A percentile compares a stretch with the other conserved stretches of the same genome.
Evolutionary conservation across 75 land plant genomes (phyloP).

Genomic region (Selaginella moellendorffii): DNA sequence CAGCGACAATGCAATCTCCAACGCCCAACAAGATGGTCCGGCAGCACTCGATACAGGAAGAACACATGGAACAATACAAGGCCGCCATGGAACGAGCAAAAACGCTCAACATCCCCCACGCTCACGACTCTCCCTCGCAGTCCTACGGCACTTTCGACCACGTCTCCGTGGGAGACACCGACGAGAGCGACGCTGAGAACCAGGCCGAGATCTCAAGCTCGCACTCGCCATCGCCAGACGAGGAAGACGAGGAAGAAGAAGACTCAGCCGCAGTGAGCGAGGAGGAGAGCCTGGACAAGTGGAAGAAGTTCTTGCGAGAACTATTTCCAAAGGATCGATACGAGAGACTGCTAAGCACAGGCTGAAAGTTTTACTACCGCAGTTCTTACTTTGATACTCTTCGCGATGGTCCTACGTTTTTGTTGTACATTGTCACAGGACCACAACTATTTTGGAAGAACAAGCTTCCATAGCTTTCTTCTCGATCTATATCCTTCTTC

Average conservation of each 20-base stretch:
- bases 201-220: too few species aligned
- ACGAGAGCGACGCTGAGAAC: too few species aligned
- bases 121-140: slow-evolving; percentile 8
- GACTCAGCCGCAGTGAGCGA: neutral
- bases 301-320: neutral
- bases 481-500: too few species aligned
- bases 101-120: slow-evolving; percentile 45
- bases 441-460: too few species aligned
- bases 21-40: slow-evolving; percentile 48
- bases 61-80: slow-evolving; percentile 48
- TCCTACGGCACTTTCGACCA: neutral
- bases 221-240: too few species aligned
- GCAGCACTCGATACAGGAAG: slow-evolving; percentile 28
- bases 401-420: too few species aligned
- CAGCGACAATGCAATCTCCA: slow-evolving; percentile 32
- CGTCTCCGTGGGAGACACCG: neutral
- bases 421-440: too few species aligned
- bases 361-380: too few species aligned
- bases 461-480: too few species aligned
- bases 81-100: slow-evolving; percentile 64
- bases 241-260: neutral
- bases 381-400: too few species aligned
- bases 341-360: neutral
- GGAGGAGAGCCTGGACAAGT: neutral
- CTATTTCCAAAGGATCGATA: neutral